phyloP scores from a whole-genome alignment of 768 basidiomycete species.

The Neoboletus magnificus region DNA sequence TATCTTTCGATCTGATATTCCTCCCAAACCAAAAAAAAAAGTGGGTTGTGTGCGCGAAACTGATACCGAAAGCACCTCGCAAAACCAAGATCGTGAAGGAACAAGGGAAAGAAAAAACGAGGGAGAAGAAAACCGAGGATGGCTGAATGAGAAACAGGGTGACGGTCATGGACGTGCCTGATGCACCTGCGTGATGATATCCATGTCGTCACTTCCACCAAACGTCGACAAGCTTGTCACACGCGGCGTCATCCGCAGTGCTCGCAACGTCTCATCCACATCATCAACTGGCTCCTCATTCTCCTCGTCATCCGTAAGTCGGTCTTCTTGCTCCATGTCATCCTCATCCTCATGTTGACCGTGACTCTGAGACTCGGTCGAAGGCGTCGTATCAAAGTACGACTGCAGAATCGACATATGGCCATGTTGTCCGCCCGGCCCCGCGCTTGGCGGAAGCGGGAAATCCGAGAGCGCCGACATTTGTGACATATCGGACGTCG shows the following conservation, averaged over 20 bases:
- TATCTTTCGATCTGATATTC: conserved; percentile 3
- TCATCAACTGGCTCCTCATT: conserved; percentile 6
- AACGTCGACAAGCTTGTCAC: conserved; percentile 23
- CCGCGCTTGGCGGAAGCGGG: conserved; percentile 53
- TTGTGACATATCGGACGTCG: conserved; percentile 53
- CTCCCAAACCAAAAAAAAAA: conserved; percentile 7
- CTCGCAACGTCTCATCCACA: conserved; percentile 14
- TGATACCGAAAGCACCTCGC: conserved; percentile 1
- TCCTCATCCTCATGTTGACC: background rate
- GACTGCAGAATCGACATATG: conserved; percentile 42
- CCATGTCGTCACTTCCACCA: conserved; percentile 25
- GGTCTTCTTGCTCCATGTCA: background rate
- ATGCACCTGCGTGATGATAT: conserved; percentile 16
- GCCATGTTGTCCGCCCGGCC: conserved; percentile 21
- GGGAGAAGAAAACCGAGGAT: background rate
- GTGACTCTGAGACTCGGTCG: background rate
- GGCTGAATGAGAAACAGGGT: background rate
- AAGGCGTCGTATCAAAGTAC: conserved; percentile 35
- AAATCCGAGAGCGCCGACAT: conserved; percentile 77
- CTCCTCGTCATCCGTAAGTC: background rate
- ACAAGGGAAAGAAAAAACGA: no score
- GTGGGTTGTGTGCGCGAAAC: conserved; percentile 3
- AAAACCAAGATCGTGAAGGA: conserved; percentile 8
- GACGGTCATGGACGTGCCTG: conserved; percentile 9
- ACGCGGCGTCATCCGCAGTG: conserved; percentile 2